phyloP scores from a whole-genome alignment of 768 basidiomycete species.

The Sistotremastrum niveocremeum region DNA sequence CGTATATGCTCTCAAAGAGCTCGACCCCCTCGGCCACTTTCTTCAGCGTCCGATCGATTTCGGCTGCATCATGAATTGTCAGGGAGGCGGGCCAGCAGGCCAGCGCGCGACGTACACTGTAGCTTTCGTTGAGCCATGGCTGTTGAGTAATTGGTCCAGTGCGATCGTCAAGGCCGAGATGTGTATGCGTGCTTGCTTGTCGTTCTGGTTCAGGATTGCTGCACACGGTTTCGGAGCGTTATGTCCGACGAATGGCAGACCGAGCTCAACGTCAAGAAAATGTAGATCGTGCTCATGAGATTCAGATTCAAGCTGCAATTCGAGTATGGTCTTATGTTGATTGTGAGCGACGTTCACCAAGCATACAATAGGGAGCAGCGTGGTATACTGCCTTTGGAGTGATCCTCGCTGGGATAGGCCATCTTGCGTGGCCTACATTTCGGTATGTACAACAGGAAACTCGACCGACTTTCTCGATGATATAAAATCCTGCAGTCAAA shows the following conservation, averaged over 20 bases:
- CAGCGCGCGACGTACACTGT: conserved; percentile 43
- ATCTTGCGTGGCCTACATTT: conserved; percentile 63
- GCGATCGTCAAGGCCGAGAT: not conserved
- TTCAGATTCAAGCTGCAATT: conserved; percentile 47
- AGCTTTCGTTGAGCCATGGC: conserved; percentile 85
- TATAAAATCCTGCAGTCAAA: conserved; percentile 34
- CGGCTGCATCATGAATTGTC: conserved; percentile 39
- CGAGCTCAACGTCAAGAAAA: conserved; percentile 36
- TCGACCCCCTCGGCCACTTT: conserved; percentile 94
- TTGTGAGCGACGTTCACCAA: conserved; percentile 11
- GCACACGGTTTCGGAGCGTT: not conserved
- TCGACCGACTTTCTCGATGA: not conserved
- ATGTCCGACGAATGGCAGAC: not conserved
- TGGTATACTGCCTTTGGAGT: conserved; percentile 40
- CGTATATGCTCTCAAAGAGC: conserved; percentile 89
- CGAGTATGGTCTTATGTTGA: conserved; percentile 26
- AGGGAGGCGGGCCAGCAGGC: not conserved
- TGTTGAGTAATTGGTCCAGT: conserved; percentile 6
- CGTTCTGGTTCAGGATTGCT: conserved; percentile 1
- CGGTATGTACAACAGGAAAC: conserved; percentile 27
- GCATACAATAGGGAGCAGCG: conserved; percentile 34
- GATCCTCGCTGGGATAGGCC: conserved; percentile 47
- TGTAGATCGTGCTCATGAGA: conserved; percentile 40
- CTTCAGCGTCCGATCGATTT: conserved; percentile 97
- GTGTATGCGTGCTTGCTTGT: not conserved